Base-by-base conservation (phyloP, 768 basidiomycete species). In the Boletus subcaerulescens region DNA sequence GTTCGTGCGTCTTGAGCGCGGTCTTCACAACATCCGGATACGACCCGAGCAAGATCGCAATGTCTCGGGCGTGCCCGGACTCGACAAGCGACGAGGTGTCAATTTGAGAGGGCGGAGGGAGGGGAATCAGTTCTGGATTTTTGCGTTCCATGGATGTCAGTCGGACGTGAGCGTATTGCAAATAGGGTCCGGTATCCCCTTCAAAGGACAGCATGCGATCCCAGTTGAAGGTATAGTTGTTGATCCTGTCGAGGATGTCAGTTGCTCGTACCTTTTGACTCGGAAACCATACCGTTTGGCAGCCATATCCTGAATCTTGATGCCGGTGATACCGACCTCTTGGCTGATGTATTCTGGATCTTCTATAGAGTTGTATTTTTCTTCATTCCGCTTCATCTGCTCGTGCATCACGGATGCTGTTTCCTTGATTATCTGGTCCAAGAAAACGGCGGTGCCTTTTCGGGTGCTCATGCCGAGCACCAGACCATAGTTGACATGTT, bases 281-380 rank as follows among this genome's bases (percentile, higher is more conserved):
- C 13, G 5, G 33, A 35, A 38, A 12, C 52, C 82, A 43, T 59
- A 93, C 93, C 93, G 78, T 71, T 93, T 96, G 14, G 92, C 93
- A 41, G 89, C 81, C 93, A 96, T 94, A 68, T 97, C 94, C 72
- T 99, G 97, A 56, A 99, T 94, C 77, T 98, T 98, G 61, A 99
- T 88, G 3, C 93, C 93, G 0, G 93, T 89, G 64, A 97, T 93
- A 18, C 95, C 97, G 45, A 98, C 86, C 71, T 96, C 90, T 58
- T 80, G 78, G 53, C 83, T 82, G 44, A 87, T 87, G 45, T 71
- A 74, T 65, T 91, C 88, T 1, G 96, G 95, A 70, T 99, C 85
- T 64, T 92, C 91, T 36, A 99, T 80, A 24, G 87, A 84, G 4
- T 76, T 81, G 65, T 95, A 98, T 73, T 98, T 99, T 49, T 86